A percentile compares a stretch with the other conserved stretches of the same genome.
phyloP scores from a whole-genome alignment of 2,329 filamentous ascomycete species.

The Sclerotiophoma versabilis region DNA sequence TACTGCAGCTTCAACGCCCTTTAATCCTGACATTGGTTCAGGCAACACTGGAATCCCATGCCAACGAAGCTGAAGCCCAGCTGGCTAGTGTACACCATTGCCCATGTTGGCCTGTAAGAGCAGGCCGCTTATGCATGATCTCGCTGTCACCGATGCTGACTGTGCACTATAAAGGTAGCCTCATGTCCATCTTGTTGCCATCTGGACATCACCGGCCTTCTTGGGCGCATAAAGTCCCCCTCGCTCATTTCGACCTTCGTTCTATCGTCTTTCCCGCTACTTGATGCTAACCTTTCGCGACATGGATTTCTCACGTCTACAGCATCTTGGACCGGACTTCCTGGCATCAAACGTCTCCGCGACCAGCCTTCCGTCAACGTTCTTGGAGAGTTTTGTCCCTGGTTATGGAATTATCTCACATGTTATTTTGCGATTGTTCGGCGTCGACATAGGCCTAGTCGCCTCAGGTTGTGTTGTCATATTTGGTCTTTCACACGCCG shows the following conservation, averaged over 20 bases:
- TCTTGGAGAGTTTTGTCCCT: conserved; percentile 60
- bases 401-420: conserved; percentile 58
- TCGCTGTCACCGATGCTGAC: conserved; percentile 7
- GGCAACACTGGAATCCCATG: not conserved
- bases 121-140: conserved; percentile 3
- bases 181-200: not conserved
- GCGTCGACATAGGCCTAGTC: conserved; percentile 58
- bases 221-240: not conserved
- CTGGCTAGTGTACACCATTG: not conserved
- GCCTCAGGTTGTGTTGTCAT: conserved; percentile 54
- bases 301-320: conserved; percentile 36
- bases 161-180: conserved; percentile 3
- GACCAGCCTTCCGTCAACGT: conserved; percentile 52
- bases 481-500: conserved; percentile 44
- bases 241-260: too few relatives aligned
- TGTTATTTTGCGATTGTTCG: conserved; percentile 51
- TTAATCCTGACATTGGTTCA: conserved; percentile 2
- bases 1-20: not conserved
- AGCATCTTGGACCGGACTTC: conserved; percentile 24
- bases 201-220: not conserved
- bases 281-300: too few relatives aligned
- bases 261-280: not conserved
- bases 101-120: not conserved
- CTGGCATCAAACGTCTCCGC: conserved; percentile 27
- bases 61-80: conserved; percentile 4